Evolutionary conservation across 129 eudicot genomes (phyloP).

Genomic region (Centrapalus pauciflorus): DNA sequence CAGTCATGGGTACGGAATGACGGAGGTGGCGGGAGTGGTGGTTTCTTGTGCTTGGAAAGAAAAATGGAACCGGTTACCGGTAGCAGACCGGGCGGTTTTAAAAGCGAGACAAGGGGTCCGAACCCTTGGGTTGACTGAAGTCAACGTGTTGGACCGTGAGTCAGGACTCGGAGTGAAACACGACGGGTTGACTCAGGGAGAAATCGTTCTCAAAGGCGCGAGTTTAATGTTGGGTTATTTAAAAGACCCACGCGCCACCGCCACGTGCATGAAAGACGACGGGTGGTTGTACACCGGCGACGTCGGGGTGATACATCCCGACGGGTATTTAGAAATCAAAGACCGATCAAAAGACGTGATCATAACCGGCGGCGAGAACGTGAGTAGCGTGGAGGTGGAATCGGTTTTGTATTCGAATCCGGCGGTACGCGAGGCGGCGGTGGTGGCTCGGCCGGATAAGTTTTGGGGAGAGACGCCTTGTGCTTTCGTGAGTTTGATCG

Average conservation of each 20-base stretch:
- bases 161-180: slow-evolving; percentile 26
- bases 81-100: slow-evolving; percentile 31
- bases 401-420: slow-evolving; percentile 59
- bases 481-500: slow-evolving; percentile 56
- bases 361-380: slow-evolving; percentile 58
- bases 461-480: slow-evolving; percentile 84
- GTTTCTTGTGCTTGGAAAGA: slow-evolving; percentile 55
- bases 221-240: slow-evolving; percentile 55
- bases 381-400: slow-evolving; percentile 76
- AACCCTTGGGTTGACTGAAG: slow-evolving; percentile 42
- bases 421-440: slow-evolving; percentile 56
- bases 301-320: slow-evolving; percentile 68
- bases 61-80: slow-evolving; percentile 46
- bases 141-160: slow-evolving; percentile 34
- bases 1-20: slow-evolving; percentile 20
- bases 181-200: slow-evolving; percentile 54
- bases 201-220: slow-evolving; percentile 48
- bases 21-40: slow-evolving; percentile 35
- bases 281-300: slow-evolving; percentile 70
- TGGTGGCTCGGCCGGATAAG: slow-evolving; percentile 62
- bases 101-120: slow-evolving; percentile 67
- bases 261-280: slow-evolving; percentile 30
- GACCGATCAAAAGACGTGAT: slow-evolving; percentile 68
- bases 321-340: slow-evolving; percentile 64
- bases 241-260: slow-evolving; percentile 41